phyloP scores from a whole-genome alignment of 257 asterid genomes.

The Capsicum rhomboideum region DNA sequence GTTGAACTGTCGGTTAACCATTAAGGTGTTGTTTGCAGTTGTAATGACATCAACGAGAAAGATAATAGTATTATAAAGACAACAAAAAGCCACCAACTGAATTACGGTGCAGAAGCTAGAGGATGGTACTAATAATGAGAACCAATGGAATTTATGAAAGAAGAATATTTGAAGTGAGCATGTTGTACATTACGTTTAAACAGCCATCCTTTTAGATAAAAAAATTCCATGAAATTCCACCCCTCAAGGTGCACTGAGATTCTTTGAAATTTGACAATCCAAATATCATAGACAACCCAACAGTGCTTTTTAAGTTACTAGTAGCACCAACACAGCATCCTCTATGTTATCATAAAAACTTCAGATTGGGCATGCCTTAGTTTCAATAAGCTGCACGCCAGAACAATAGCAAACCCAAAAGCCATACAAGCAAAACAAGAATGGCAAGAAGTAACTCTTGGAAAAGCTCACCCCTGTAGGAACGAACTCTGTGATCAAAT shows the following conservation, averaged over 20 bases:
- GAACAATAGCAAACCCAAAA: conserved; percentile 2
- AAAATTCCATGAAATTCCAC: neutral
- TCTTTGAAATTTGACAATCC: neutral
- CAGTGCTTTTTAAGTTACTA: neutral
- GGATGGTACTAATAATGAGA: neutral
- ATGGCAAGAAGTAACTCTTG: neutral
- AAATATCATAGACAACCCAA: neutral
- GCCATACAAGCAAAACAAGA: conserved; percentile 3
- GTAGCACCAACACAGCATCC: neutral
- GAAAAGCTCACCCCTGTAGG: conserved; percentile 72
- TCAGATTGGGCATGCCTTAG: neutral
- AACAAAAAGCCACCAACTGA: neutral
- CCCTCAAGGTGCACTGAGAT: neutral
- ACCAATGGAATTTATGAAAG: neutral
- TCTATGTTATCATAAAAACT: neutral
- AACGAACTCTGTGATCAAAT: conserved; percentile 92
- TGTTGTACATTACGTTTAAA: neutral
- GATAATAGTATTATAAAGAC: neutral
- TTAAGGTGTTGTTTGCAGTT: neutral
- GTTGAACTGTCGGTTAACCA: conserved; percentile 2
- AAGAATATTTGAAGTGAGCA: neutral
- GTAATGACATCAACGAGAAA: neutral
- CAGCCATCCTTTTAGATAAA: neutral
- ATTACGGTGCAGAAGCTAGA: neutral
- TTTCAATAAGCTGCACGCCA: neutral